These are phyloP conservation scores for Zygosaccharomyces kombuchaensis DNA, from an alignment of 805 yeast genomes.

Conservation along the genomic window DNA sequence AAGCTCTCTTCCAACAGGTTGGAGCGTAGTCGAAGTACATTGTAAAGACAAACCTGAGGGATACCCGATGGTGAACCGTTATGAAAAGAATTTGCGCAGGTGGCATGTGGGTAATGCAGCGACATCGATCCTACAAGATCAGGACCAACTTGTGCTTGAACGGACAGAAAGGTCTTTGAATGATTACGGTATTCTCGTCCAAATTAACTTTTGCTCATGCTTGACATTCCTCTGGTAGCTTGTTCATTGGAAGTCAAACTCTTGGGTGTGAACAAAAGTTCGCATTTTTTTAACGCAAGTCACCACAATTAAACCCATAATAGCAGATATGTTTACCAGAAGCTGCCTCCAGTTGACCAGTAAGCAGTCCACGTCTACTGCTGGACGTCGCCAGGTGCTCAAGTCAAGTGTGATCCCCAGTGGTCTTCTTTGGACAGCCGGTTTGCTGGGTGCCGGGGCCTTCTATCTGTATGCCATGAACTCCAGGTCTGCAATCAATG, in stretches of 20 bases:
- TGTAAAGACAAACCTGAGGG: no score
- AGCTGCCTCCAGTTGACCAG: conserved; percentile 9
- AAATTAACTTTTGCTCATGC: neutral
- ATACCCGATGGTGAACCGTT: no score
- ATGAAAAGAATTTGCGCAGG: no score
- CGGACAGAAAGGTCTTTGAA: neutral
- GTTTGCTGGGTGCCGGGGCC: conserved; percentile 32
- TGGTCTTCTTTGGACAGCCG: conserved; percentile 23
- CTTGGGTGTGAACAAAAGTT: conserved; percentile 1
- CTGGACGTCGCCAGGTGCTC: conserved; percentile 11
- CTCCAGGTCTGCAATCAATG: conserved; percentile 78
- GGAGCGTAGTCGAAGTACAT: neutral
- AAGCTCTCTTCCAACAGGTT: neutral
- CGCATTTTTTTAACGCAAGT: neutral
- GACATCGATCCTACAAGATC: neutral
- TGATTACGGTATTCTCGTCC: neutral
- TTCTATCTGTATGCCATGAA: conserved; percentile 60
- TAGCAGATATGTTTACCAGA: conserved; percentile 11
- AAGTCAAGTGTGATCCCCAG: conserved; percentile 19
- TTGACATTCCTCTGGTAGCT: neutral
- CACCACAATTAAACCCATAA: neutral
- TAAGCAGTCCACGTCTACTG: conserved; percentile 11
- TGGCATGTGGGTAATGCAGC: neutral
- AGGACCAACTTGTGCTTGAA: neutral
- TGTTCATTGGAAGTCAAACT: neutral